Evolutionary conservation across 495 filamentous ascomycete species (phyloP).

Genomic region (Hypoxylon crocopeplum): DNA sequence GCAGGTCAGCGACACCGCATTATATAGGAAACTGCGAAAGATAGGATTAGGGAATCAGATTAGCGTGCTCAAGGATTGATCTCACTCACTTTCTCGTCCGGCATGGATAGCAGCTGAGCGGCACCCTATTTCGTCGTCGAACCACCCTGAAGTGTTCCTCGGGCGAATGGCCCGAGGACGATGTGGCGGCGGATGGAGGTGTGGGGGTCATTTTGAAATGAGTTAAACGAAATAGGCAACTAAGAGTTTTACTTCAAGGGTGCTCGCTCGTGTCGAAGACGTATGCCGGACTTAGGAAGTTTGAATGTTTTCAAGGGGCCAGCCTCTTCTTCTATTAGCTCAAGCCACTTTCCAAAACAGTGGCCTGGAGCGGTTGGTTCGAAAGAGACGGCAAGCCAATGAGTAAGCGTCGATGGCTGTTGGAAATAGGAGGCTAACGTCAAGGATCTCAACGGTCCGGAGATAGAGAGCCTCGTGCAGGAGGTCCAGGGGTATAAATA

Average conservation of each 20-base stretch:
- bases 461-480: slow-evolving; percentile 35
- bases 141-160: slow-evolving; percentile 88
- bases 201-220: slow-evolving; percentile 76
- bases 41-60: slow-evolving; percentile 35
- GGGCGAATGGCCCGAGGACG: slow-evolving; percentile 77
- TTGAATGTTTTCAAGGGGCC: slow-evolving; percentile 29
- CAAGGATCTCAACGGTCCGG: slow-evolving; percentile 15
- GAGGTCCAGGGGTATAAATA: slow-evolving; percentile 22
- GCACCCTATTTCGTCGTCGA: slow-evolving; percentile 92
- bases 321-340: slow-evolving; percentile 23
- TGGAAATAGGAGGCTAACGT: slow-evolving; percentile 1
- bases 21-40: slow-evolving; percentile 22
- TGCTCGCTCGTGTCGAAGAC: slow-evolving; percentile 26
- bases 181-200: slow-evolving; percentile 85
- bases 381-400: slow-evolving; percentile 15
- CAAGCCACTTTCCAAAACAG: slow-evolving; percentile 6
- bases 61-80: slow-evolving; percentile 21
- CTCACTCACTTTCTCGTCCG: slow-evolving; percentile 86
- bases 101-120: slow-evolving; percentile 92
- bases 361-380: slow-evolving; percentile 2
- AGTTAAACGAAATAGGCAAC: slow-evolving; percentile 16
- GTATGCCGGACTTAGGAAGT: slow-evolving; percentile 39
- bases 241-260: slow-evolving; percentile 5
- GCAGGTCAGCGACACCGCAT: slow-evolving; percentile 34
- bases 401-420: slow-evolving; percentile 28